Base-by-base conservation (phyloP, 23 red algal genomes). In the Gracilaria vermiculophylla region DNA sequence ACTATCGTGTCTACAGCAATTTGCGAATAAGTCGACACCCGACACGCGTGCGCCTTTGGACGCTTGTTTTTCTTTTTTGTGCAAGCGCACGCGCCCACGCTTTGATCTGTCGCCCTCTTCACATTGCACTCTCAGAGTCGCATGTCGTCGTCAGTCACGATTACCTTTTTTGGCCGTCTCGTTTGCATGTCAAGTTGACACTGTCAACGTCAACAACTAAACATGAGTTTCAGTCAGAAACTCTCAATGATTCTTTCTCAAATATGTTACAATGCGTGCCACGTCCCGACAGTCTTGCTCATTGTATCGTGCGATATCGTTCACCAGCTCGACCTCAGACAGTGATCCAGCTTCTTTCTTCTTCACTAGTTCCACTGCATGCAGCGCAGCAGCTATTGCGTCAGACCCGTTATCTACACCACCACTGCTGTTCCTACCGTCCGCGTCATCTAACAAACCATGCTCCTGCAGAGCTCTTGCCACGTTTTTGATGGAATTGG, bases 171-270 rank as follows among this genome's bases (percentile, higher is more conserved):
- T 70, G 33, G 15, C 24, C 55, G 55, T 60, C 55, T 60, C 23
- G 55, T 60, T 29, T 60, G 55, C 23, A 24, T 60, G 55, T 60
- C 55, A 47, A 47, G 43, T 47, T 47, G 43, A 47, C 43, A 8
- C 43, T 47, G 43, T 47, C 43, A 47, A 8, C 43, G 43, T 12
- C 43, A 60, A 60, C 55, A 60, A 60, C 55, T 60, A 60, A 60
- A 60, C 19, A 27, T 60, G 25, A 29, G 55, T 60, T 60, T 60
- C 21, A 29, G 14, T 60, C 55, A 24, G 21, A 43, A 11, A 34
- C n/a, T 3, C 27, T 87, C 65, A 87, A 69, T 87, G 83, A 64
- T 87, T 73, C 25, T 87, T 62, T 32, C 83, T 62, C 66, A 87
- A 77, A 35, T 87, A 87, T 48, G 34, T 40, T 32, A 76, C 56